Percentiles rank a stretch among this genome's conserved stretches.
Conservation (phyloP, 2,329 filamentous ascomycete species). For the Escovopsis sp. region DNA sequence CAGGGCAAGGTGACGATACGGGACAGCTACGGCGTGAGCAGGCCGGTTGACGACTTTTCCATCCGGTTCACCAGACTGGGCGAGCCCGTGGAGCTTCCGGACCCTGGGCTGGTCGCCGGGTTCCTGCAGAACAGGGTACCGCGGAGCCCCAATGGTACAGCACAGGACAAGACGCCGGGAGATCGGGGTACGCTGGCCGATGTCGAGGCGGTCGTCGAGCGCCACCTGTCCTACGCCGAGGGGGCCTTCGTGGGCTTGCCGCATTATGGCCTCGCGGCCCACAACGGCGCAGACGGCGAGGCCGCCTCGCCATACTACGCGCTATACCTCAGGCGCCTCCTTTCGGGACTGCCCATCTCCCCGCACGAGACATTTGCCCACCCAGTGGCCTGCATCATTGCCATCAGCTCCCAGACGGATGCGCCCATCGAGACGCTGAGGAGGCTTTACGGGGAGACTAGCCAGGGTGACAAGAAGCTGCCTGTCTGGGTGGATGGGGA, state of each 20-base stretch:
- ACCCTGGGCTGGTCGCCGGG: slow-evolving; percentile 18
- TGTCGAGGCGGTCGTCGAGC: slow-evolving; percentile 67
- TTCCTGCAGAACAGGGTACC: slow-evolving; percentile 22
- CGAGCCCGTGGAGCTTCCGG: slow-evolving; percentile 37
- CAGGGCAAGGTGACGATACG: slow-evolving; percentile 79
- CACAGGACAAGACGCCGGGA: slow-evolving; percentile 14
- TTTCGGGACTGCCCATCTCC: slow-evolving; percentile 64
- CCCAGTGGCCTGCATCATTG: slow-evolving; percentile 86
- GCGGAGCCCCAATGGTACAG: slow-evolving; percentile 15
- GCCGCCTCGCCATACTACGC: slow-evolving; percentile 67
- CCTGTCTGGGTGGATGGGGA: slow-evolving; percentile 83
- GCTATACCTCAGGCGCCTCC: slow-evolving; percentile 66
- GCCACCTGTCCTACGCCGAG: slow-evolving; percentile 66
- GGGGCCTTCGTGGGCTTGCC: slow-evolving; percentile 29
- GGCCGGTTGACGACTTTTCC: slow-evolving; percentile 76
- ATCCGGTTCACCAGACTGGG: slow-evolving; percentile 70
- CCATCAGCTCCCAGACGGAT: slow-evolving; percentile 78
- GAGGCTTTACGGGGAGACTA: slow-evolving; percentile 73
- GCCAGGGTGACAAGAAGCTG: slow-evolving; percentile 54
- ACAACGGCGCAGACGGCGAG: slow-evolving; percentile 27
- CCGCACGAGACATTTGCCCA: slow-evolving; percentile 90
- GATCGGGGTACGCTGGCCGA: slow-evolving; percentile 34
- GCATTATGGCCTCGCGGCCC: slow-evolving; percentile 24
- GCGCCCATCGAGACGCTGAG: slow-evolving; percentile 77
- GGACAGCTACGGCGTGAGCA: slow-evolving; percentile 76